Conservation (phyloP, 2,329 filamentous ascomycete species). For the Bimuria novae-zelandiae region DNA sequence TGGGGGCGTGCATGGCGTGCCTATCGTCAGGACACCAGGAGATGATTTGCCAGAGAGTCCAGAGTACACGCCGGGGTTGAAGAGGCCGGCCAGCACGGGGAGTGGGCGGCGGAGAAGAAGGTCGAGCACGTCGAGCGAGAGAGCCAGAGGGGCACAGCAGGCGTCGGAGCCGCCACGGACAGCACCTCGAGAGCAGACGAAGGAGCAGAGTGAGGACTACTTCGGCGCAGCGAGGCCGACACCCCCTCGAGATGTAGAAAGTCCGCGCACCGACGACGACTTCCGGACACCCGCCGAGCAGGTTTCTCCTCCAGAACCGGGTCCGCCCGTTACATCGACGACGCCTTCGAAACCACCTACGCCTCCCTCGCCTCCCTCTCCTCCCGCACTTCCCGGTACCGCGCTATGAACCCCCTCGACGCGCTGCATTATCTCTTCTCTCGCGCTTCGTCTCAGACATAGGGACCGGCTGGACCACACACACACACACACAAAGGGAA, state of each 20-base stretch:
- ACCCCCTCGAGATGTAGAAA: background rate
- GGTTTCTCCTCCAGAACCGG: background rate
- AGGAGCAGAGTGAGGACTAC: background rate
- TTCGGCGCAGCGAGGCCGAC: background rate
- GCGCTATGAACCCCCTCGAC: no score
- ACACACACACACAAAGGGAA: no score
- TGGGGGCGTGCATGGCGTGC: constrained; percentile 21
- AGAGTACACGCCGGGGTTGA: constrained; percentile 14
- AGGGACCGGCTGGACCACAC: no score
- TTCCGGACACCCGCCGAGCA: background rate
- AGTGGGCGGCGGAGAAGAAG: background rate
- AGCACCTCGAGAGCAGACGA: background rate
- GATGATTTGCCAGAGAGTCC: constrained; percentile 23
- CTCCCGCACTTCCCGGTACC: background rate
- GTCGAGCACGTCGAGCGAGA: background rate
- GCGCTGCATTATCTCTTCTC: no score
- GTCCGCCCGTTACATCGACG: background rate
- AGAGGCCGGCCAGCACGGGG: background rate
- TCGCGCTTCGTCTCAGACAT: no score
- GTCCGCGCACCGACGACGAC: background rate
- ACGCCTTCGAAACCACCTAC: background rate
- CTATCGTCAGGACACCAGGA: constrained; percentile 24
- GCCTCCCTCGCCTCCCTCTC: background rate
- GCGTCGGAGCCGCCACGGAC: background rate
- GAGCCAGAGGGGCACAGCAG: background rate